Base-by-base conservation (phyloP, 1,139 yeast genomes). In the Yamadazyma siamensis region DNA sequence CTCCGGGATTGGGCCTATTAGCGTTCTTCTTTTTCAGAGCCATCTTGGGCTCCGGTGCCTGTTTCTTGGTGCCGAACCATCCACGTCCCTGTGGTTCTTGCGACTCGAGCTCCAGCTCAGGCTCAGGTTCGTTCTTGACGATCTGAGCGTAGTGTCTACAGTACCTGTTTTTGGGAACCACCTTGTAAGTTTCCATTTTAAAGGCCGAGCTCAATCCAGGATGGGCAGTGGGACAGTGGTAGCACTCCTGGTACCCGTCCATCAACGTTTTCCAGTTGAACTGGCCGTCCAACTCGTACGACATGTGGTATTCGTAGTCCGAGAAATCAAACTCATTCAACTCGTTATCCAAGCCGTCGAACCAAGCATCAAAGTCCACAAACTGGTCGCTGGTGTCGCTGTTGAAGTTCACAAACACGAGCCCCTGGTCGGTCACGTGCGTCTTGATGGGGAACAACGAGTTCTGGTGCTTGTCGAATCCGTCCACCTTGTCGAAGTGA, bases 171-270 rank as follows among this genome's bases (percentile, higher is more conserved):
- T 70, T 75, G 34, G 80, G 80, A 15, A 71, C 78, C 35, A 76
- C 81, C 40, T 74, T 71, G 50, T 76, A 76, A n/a, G 82, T 76
- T 44, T 72, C 77, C 79, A 76, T 76, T 43, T 61, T 67, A 55
- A 76, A 76, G 8, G 81, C 80, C 21, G 70, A 51, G 33, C 66
- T 64, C 38, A 76, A 59, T 6, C 80, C 80, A 3, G 80, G 81
- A 44, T 76, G 82, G 1, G 80, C 80, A 13, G 80, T 76, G 22
- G 81, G 81, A 51, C 82, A 76, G 49, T 76, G 82, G 54, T 75
- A 75, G 41, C 82, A 76, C 52, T 76, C 82, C 54, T 76, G 80
- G 53, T 76, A 76, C 3, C 82, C 82, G 46, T 76, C 82, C 80
- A 76, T 75, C 39, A 76, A 61, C 3, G 82, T 76, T 47, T 76